A percentile compares a stretch with the other conserved stretches of the same genome.
Evolutionary conservation across 257 asterid genomes (phyloP).

Genomic region (Echium plantagineum): DNA sequence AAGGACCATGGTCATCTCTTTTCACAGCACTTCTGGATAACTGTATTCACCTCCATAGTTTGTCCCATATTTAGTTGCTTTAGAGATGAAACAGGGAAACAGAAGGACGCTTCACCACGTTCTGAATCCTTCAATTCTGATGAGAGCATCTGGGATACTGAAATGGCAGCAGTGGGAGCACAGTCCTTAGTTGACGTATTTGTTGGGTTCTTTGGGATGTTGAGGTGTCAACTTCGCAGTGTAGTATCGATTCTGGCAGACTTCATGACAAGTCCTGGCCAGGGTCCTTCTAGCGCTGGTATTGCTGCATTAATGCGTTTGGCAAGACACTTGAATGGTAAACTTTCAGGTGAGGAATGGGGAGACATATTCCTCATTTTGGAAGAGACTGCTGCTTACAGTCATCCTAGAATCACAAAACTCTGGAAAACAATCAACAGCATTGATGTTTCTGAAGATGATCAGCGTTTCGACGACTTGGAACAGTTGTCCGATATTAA

Average conservation of each 20-base stretch:
- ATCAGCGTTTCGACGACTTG: slow-evolving; percentile 14
- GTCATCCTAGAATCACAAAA: slow-evolving; percentile 48
- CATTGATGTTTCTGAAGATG: slow-evolving; percentile 46
- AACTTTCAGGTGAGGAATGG: slow-evolving; percentile 68
- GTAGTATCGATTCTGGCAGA: slow-evolving; percentile 58
- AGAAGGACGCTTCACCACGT: slow-evolving; percentile 25
- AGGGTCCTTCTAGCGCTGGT: slow-evolving; percentile 70
- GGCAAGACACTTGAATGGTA: slow-evolving; percentile 51
- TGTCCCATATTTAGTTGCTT: slow-evolving; percentile 62
- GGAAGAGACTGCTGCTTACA: slow-evolving; percentile 51
- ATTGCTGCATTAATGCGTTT: slow-evolving; percentile 67
- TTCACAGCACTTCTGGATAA: slow-evolving; percentile 59
- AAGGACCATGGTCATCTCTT: slow-evolving; percentile 95
- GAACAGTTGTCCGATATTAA: slow-evolving; percentile 39
- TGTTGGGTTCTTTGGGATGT: slow-evolving; percentile 48
- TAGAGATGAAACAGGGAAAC: slow-evolving; percentile 37
- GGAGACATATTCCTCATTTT: slow-evolving; percentile 44
- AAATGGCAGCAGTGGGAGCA: slow-evolving; percentile 60
- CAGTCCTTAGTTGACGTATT: slow-evolving; percentile 62
- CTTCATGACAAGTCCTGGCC: slow-evolving; percentile 56
- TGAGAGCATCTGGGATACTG: slow-evolving; percentile 71
- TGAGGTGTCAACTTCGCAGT: slow-evolving; percentile 57
- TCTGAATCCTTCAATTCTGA: slow-evolving; percentile 36
- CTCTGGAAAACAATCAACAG: slow-evolving; percentile 62
- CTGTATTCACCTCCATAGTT: slow-evolving; percentile 53